Conservation (phyloP, 352 stramenopile species). For the Pythium myriotylum region DNA sequence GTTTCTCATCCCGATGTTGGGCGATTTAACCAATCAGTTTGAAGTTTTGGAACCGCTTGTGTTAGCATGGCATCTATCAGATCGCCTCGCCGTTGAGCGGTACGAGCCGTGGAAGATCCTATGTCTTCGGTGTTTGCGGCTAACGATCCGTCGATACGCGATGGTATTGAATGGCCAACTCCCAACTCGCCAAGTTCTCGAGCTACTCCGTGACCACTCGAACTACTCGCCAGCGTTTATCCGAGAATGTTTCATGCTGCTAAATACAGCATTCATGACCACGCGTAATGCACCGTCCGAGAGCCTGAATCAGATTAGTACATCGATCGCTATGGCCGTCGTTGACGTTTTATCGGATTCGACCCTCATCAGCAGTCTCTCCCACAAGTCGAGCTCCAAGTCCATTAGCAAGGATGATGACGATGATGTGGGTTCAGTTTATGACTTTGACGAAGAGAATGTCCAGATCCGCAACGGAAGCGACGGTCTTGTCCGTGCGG, state of each 20-base stretch:
- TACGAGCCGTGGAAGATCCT: conserved; percentile 58
- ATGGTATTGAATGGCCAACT: conserved; percentile 83
- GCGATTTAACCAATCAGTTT: conserved; percentile 60
- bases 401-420: conserved; percentile 9
- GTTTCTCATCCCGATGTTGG: conserved; percentile 68
- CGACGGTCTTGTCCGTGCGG: conserved; percentile 70
- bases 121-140: conserved; percentile 67
- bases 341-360: conserved; percentile 66
- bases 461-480: conserved; percentile 63
- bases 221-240: conserved; percentile 55
- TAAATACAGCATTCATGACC: conserved; percentile 75
- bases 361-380: conserved; percentile 53
- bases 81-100: conserved; percentile 67
- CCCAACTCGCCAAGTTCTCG: conserved; percentile 55
- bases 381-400: conserved; percentile 20
- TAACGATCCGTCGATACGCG: conserved; percentile 74
- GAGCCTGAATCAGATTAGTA: conserved; percentile 61
- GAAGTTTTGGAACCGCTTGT: conserved; percentile 75
- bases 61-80: conserved; percentile 80
- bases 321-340: conserved; percentile 45
- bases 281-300: conserved; percentile 64
- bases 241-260: conserved; percentile 74
- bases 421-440: conserved; percentile 37
- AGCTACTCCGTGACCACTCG: conserved; percentile 58
- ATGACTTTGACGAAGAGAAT: conserved; percentile 61